Base-by-base conservation (phyloP, 2,329 filamentous ascomycete species). In the Sporothrix curviconia region DNA sequence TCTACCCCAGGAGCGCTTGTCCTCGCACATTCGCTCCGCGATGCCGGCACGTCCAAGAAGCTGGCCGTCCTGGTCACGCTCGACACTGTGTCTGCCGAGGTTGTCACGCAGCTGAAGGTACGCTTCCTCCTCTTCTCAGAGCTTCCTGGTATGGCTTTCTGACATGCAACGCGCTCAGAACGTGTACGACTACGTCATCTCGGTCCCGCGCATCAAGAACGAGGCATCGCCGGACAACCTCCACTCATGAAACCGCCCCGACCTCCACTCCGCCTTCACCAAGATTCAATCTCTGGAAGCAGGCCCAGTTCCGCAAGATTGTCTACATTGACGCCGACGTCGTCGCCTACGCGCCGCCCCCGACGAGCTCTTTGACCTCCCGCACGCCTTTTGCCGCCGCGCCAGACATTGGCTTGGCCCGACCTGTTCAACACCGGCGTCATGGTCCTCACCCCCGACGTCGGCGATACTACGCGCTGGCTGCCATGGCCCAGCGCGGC, bases 381-480 rank as follows among this genome's bases (percentile, higher is more conserved):
- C 75, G 4, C 74, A 82, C 49, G 68, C 77, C 55, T 86, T n/a
- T 86, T 68, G 80, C 83, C 40, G 84, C 94, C 2, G 91, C 89
- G 11, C 92, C 94, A 32, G 94, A 99, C 71, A 91, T 97, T 66
- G 94, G 94, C 64, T n/a, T 99, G 94, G 94, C 94, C 94, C 34
- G 94, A 99, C 74, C 82, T 92, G 60, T 97, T 97, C 83, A 99
- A 99, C 74, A 91, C 89, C n/a, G 94, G 94, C 67, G 84, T 99
- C 65, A 95, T 99, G 90, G 90, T 91, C 36, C 73, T 99, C 59
- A 86, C 80, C 15, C 94, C 94, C 34, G 87, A 92, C 72, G 78
- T 92, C 80, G 87, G 86, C 58, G 92, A 95, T 97, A 92, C 72
- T 86, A 90, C 73, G 88, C 90, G 42, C 79, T 99, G 68, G 78